Evolutionary conservation across 2,329 filamentous ascomycete genomes (phyloP), one percentile per base, ranked within the genome.

Genomic region (Clathrospora elynae): DNA sequence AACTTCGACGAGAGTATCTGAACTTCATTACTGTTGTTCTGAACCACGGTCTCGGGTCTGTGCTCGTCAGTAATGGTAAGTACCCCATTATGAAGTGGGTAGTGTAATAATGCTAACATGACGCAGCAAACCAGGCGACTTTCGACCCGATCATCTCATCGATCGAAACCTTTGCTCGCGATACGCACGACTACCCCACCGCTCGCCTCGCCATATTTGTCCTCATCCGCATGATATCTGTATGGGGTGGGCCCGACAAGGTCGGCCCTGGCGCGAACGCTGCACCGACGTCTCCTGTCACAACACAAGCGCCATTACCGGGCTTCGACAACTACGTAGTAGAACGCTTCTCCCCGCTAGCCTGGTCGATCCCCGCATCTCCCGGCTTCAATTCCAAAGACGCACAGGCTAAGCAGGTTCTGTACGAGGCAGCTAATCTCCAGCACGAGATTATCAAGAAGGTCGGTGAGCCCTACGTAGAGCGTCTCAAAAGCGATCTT

Each of bases 311-410:
- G 3, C 75, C 77, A 2, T 70, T 99, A 18, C 88, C 91, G 2
- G 92, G 93, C 5, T 99, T 99, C 66, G 90, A 96, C 58, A 81
- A 82, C 42, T 97, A 96, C 72, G 87, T 96, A 71, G 87, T 97
- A 45, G 83, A 88, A 29, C 83, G 87, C 14, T 96, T 99, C 74
- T 92, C 95, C 45, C 82, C 88, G 0, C 79, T 95, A 6, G 91
- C 88, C 68, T 99, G 93, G 93, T 87, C 88, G 26, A 84, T 97
- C 5, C 83, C 95, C 23, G 83, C 83, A 25, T 87, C 91, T 30
- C 78, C 86, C 5, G 80, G 80, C 13, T 96, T 97, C 78, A 87
- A 87, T 53, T 83, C 89, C 1, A 84, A 85, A 51, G 93, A 99
- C 67, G 90, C 91, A 1, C 90, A 96, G 73, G 88, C 88, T 22